A percentile compares a stretch with the other conserved stretches of the same genome.
These are phyloP conservation scores for Agaricales sp. DNA, from an alignment of 1,284 basidiomycete species.

Conservation along the genomic window DNA sequence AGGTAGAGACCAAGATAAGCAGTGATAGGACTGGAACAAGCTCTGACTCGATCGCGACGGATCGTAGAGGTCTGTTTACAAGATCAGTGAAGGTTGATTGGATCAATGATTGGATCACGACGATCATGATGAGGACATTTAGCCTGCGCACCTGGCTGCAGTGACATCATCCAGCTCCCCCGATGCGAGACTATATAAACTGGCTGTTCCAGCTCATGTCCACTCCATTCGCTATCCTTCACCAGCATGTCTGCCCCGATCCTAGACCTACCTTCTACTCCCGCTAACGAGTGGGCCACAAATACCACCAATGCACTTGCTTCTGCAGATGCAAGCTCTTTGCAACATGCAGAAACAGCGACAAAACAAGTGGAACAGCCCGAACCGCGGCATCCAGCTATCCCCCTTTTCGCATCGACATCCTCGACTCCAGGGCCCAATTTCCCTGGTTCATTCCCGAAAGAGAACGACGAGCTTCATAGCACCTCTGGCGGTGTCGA, in stretches of 20 bases:
- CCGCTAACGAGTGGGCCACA: slow-evolving; percentile 13
- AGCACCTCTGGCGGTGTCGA: not conserved
- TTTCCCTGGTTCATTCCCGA: slow-evolving; percentile 9
- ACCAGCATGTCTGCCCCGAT: not conserved
- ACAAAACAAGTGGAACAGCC: slow-evolving; percentile 4
- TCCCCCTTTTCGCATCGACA: not conserved
- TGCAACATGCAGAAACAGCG: not conserved
- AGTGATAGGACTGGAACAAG: not conserved
- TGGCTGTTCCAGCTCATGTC: not conserved
- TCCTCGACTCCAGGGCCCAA: slow-evolving; percentile 7
- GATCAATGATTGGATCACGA: not conserved
- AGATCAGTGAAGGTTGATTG: not conserved
- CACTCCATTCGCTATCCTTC: not conserved
- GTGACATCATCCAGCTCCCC: not conserved
- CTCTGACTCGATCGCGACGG: not conserved
- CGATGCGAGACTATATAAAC: not conserved
- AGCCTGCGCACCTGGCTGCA: not conserved
- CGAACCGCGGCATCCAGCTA: not conserved
- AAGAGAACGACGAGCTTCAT: not conserved
- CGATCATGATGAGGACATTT: too few relatives aligned
- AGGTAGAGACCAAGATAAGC: not conserved
- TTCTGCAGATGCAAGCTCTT: slow-evolving; percentile 4
- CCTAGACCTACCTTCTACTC: slow-evolving; percentile 9
- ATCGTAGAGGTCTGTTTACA: not conserved
- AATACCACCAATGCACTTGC: not conserved